Evolutionary conservation across 306 rosid species (phyloP).

Genomic region (Medicago arabica): DNA sequence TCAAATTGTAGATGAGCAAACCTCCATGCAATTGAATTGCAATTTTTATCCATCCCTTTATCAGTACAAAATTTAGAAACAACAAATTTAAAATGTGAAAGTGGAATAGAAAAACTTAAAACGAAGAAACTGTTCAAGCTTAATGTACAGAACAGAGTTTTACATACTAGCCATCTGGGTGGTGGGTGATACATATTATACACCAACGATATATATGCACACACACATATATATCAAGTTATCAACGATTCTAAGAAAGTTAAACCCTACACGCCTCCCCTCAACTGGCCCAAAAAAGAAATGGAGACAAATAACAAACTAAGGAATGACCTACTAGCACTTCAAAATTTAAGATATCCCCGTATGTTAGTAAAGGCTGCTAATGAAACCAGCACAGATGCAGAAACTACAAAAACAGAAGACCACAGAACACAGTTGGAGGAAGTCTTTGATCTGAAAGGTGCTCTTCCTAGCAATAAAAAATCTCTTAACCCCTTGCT

Average conservation of each 20-base stretch:
- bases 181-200: conserved; percentile 33
- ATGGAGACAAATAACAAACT: conserved; percentile 40
- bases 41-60: not conserved
- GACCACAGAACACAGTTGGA: conserved; percentile 44
- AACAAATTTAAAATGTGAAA: not conserved
- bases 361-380: conserved; percentile 56
- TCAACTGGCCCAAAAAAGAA: conserved; percentile 35
- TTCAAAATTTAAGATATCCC: conserved; percentile 59
- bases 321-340: conserved; percentile 42
- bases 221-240: not conserved
- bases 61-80: not conserved
- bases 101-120: not conserved
- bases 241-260: conserved; percentile 40
- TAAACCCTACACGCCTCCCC: conserved; percentile 46
- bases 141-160: conserved; percentile 35
- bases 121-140: not conserved
- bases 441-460: conserved; percentile 43
- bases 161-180: conserved; percentile 29
- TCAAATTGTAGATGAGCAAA: not conserved
- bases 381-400: conserved; percentile 47
- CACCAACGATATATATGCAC: conserved; percentile 39
- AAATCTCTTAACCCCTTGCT: conserved; percentile 35
- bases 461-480: conserved; percentile 42
- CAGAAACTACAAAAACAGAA: conserved; percentile 50
- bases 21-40: not conserved